Percentiles rank a stretch among this genome's conserved stretches.
phyloP scores from a whole-genome alignment of 2,329 filamentous ascomycete species.

The Exophiala bonariae region DNA sequence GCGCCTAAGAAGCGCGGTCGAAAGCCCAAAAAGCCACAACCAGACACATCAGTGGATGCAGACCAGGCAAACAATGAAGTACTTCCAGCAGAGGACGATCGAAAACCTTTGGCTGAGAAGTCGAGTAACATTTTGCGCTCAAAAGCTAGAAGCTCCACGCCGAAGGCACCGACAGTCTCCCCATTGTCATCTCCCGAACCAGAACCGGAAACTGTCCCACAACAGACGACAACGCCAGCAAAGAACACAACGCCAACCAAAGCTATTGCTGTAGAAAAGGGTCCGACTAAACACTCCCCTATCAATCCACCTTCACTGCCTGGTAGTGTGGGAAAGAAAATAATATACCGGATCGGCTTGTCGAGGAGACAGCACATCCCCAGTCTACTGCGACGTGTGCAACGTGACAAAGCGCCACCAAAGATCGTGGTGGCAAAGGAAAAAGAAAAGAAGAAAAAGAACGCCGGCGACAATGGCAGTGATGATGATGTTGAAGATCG shows the following conservation, averaged over 20 bases:
- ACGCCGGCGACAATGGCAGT: slow-evolving; percentile 12
- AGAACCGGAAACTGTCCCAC: slow-evolving; percentile 1
- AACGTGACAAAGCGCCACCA: slow-evolving; percentile 26
- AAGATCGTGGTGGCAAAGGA: slow-evolving; percentile 25
- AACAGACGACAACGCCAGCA: slow-evolving; percentile 7
- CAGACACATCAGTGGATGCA: slow-evolving; percentile 4
- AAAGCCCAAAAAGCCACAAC: slow-evolving; percentile 23
- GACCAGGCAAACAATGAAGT: slow-evolving; percentile 8
- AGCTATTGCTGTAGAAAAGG: slow-evolving; percentile 15
- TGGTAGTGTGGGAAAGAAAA: slow-evolving; percentile 9
- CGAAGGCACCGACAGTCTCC: slow-evolving; percentile 13
- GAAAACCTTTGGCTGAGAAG: slow-evolving; percentile 18
- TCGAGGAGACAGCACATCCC: slow-evolving; percentile 27
- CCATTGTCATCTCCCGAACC: slow-evolving; percentile 17
- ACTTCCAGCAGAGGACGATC: not conserved
- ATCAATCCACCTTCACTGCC: slow-evolving; percentile 20
- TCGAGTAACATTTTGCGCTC: slow-evolving; percentile 9
- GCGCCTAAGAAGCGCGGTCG: slow-evolving; percentile 28
- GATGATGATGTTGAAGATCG: slow-evolving; percentile 19
- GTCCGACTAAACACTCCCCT: slow-evolving; percentile 25
- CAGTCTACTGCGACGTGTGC: slow-evolving; percentile 26
- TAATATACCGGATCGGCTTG: slow-evolving; percentile 26
- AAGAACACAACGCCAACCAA: slow-evolving; percentile 5
- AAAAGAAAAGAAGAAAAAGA: slow-evolving; percentile 25
- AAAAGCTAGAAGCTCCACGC: not conserved